Conservation (phyloP, 1,284 basidiomycete species). For the Malassezia pachydermatis region DNA sequence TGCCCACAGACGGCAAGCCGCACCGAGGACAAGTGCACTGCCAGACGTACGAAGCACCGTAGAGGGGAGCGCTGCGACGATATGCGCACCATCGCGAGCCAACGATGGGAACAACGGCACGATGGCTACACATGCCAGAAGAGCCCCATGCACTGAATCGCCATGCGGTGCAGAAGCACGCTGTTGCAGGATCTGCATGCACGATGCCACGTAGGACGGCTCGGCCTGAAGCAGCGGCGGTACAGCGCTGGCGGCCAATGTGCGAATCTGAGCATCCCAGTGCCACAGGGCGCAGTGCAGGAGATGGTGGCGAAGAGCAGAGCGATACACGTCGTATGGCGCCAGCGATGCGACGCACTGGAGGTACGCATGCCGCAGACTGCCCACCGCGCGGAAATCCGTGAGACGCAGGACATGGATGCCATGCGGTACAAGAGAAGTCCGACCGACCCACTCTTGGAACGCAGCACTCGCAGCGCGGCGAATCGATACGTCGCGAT, state of each 20-base stretch:
- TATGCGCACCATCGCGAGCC: background rate
- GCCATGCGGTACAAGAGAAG: constrained; percentile 72
- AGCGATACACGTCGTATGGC: constrained; percentile 56
- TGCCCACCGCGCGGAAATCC: constrained; percentile 87
- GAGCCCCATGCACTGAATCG: constrained; percentile 16
- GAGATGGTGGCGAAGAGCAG: constrained; percentile 64
- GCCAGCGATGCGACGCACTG: constrained; percentile 75
- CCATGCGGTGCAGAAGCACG: too few species aligned
- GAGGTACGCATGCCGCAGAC: constrained; percentile 72
- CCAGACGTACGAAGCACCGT: constrained; percentile 55
- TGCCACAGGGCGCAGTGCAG: constrained; percentile 67
- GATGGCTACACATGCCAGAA: background rate
- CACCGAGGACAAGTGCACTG: constrained; percentile 63
- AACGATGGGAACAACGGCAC: background rate
- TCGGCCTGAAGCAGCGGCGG: too few species aligned
- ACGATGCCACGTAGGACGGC: too few species aligned
- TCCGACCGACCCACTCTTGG: constrained; percentile 89
- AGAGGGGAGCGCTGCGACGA: background rate
- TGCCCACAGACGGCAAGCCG: constrained; percentile 65
- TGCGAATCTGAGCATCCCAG: constrained; percentile 76
- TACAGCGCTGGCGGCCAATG: constrained; percentile 68
- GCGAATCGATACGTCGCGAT: constrained; percentile 89
- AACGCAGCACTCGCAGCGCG: constrained; percentile 93
- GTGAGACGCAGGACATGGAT: constrained; percentile 83
- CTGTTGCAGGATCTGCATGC: too few species aligned